Percentiles rank a stretch among this genome's conserved stretches.
Evolutionary conservation across 1,284 basidiomycete species (phyloP).

Genomic region (Malassezia japonica): DNA sequence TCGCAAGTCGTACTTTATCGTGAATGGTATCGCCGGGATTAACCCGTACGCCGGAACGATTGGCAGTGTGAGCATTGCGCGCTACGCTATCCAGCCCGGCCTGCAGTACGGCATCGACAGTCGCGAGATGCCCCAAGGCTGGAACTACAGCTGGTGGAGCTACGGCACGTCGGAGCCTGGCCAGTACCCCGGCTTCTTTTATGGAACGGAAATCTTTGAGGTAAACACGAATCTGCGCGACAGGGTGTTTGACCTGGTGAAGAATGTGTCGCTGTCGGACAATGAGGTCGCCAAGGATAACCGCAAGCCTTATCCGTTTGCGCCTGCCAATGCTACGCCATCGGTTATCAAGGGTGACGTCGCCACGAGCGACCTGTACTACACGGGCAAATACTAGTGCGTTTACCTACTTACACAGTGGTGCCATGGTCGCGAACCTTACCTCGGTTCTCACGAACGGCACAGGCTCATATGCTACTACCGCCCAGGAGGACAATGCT

Average conservation of each 20-base stretch:
- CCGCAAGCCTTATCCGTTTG: slow-evolving; percentile 49
- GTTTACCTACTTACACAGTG: slow-evolving; percentile 33
- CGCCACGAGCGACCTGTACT: slow-evolving; percentile 53
- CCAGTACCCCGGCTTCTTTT: slow-evolving; percentile 47
- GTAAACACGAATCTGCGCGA: slow-evolving; percentile 53
- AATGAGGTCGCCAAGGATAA: slow-evolving; percentile 45
- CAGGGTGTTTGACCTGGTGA: slow-evolving; percentile 47
- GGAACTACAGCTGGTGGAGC: slow-evolving; percentile 52
- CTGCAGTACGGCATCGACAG: slow-evolving; percentile 54
- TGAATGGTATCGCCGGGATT: slow-evolving; percentile 53
- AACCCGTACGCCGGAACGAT: slow-evolving; percentile 52
- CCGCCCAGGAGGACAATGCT: slow-evolving; percentile 55
- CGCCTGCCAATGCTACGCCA: slow-evolving; percentile 49
- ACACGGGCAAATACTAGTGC: slow-evolving; percentile 50
- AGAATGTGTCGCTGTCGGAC: slow-evolving; percentile 50
- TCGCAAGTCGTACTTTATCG: slow-evolving; percentile 52
- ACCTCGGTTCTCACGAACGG: slow-evolving; percentile 50
- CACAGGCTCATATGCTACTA: slow-evolving; percentile 51
- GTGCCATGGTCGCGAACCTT: slow-evolving; percentile 47
- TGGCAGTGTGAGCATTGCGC: slow-evolving; percentile 52
- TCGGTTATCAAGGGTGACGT: slow-evolving; percentile 33
- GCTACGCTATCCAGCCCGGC: slow-evolving; percentile 52
- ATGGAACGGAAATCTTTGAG: slow-evolving; percentile 55
- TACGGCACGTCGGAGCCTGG: slow-evolving; percentile 49
- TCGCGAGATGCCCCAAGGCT: slow-evolving; percentile 52